phyloP scores from a whole-genome alignment of 2,329 filamentous ascomycete species.

The Neopestalotiopsis clavispora region DNA sequence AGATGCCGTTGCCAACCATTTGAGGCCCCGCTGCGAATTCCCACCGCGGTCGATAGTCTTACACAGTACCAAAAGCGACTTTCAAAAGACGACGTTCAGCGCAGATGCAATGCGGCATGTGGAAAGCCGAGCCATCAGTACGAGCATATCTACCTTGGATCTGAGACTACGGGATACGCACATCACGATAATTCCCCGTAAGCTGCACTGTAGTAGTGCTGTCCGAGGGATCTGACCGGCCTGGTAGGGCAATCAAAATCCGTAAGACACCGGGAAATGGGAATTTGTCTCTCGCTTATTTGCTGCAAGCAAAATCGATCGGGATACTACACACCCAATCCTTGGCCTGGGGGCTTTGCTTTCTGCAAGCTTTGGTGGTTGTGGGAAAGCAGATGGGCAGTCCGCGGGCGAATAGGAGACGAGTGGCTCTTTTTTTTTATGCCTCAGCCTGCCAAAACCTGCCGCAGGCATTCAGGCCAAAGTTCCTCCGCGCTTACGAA shows the following conservation, averaged over 20 bases:
- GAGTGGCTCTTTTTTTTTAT: background rate
- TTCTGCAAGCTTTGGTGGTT: background rate
- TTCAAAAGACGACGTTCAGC: background rate
- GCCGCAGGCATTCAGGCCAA: background rate
- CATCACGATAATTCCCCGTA: background rate
- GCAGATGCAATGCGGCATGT: no score
- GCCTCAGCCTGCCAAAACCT: background rate
- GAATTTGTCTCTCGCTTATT: background rate
- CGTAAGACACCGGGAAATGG: background rate
- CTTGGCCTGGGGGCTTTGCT: background rate
- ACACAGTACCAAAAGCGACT: background rate
- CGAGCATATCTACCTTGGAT: no score
- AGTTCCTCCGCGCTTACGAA: slow-evolving; percentile 24
- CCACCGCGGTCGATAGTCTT: background rate
- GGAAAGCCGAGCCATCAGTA: no score
- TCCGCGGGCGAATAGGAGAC: background rate
- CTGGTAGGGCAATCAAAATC: background rate
- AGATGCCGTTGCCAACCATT: background rate
- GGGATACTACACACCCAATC: background rate
- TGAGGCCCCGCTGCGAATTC: background rate
- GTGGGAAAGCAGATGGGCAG: background rate
- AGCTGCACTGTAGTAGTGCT: background rate
- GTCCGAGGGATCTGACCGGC: background rate
- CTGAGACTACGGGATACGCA: no score
- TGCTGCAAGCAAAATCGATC: background rate